phyloP scores from a whole-genome alignment of 2,329 filamentous ascomycete species.

The Fusarium nodosum region DNA sequence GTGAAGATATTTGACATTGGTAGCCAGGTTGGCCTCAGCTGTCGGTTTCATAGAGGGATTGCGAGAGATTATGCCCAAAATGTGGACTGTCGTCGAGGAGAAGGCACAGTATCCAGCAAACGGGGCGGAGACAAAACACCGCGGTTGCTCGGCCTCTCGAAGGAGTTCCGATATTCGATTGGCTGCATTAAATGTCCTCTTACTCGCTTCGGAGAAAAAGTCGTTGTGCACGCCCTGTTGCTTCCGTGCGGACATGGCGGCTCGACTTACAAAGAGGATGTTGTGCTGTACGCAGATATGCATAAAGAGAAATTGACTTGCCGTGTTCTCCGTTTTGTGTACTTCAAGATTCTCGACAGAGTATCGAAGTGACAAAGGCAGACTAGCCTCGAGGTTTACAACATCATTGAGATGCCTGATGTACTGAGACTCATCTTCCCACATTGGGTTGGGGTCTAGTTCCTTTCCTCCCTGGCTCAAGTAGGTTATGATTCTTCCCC shows the following conservation, averaged over 20 bases:
- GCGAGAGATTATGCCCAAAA: conserved; percentile 90
- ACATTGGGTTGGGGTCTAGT: conserved; percentile 81
- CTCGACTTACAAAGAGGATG: conserved; percentile 89
- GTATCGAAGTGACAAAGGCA: conserved; percentile 81
- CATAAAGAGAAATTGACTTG: conserved; percentile 92
- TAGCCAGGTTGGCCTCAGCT: conserved; percentile 86
- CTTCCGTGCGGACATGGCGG: conserved; percentile 80
- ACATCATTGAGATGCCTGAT: conserved; percentile 76
- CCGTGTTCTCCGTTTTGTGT: conserved; percentile 86
- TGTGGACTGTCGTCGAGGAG: conserved; percentile 92
- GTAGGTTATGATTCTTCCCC: conserved; percentile 91
- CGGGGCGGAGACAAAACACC: conserved; percentile 84
- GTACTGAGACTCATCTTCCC: conserved; percentile 85
- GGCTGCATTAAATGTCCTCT: conserved; percentile 84
- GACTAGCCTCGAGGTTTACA: conserved; percentile 74
- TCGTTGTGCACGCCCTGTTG: conserved; percentile 79
- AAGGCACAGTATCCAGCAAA: conserved; percentile 97
- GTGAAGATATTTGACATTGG: conserved; percentile 89
- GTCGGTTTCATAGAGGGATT: conserved; percentile 80
- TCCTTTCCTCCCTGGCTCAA: conserved; percentile 91
- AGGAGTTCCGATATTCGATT: conserved; percentile 88
- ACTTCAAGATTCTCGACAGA: conserved; percentile 84
- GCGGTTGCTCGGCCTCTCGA: conserved; percentile 77
- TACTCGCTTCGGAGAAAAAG: conserved; percentile 81
- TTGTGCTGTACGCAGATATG: conserved; percentile 93